These are phyloP conservation scores for Prunus mira DNA, from an alignment of 306 rosid species.

Conservation along the genomic window DNA sequence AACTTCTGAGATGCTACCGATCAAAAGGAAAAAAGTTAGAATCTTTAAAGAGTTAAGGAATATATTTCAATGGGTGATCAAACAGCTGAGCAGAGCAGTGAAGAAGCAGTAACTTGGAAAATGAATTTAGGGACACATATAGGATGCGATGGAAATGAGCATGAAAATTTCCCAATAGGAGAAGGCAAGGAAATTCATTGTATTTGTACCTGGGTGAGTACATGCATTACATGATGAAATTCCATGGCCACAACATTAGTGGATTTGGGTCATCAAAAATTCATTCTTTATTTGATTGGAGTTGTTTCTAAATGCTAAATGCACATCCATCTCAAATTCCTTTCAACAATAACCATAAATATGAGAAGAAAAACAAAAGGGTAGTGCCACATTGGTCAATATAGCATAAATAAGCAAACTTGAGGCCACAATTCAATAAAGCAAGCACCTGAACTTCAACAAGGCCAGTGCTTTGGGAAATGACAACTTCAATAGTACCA, in stretches of 20 bases:
- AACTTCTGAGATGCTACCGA: not conserved
- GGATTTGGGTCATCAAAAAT: not conserved
- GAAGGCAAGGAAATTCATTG: too few species aligned
- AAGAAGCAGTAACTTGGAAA: not conserved
- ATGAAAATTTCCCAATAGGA: too few species aligned
- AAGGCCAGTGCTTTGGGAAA: conserved; percentile 86
- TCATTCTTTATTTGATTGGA: conserved; percentile 1
- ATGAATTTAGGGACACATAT: too few species aligned
- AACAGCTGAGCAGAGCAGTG: not conserved
- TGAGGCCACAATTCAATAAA: not conserved
- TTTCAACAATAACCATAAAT: not conserved
- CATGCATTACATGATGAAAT: not conserved
- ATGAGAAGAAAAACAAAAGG: not conserved
- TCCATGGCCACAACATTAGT: not conserved
- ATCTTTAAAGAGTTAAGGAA: not conserved
- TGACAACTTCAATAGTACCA: conserved; percentile 72
- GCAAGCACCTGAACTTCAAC: conserved; percentile 72
- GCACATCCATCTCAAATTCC: not conserved
- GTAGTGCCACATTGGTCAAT: not conserved
- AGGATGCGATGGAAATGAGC: too few species aligned
- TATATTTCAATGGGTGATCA: too few species aligned
- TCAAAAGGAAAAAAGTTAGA: not conserved
- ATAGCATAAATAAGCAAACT: not conserved
- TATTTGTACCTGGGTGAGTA: not conserved
- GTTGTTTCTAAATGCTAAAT: conserved; percentile 9